Conservation (phyloP, 306 rosid genomes). For the Prunus dulcis region DNA sequence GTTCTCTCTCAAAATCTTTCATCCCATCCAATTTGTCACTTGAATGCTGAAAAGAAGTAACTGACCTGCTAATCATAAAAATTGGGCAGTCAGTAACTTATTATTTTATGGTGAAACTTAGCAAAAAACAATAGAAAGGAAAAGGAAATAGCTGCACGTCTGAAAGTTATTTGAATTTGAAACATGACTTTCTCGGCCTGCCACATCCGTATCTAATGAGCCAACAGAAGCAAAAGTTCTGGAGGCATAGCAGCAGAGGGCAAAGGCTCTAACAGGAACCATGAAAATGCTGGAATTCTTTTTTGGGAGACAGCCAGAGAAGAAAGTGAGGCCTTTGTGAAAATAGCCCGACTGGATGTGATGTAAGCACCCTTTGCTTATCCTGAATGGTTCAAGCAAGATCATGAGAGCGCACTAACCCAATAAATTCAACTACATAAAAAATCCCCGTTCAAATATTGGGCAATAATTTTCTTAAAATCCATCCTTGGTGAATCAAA, state of each 20-base stretch:
- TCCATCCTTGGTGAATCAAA: background rate
- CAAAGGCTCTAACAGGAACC: constrained; percentile 30
- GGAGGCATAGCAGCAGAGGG: constrained; percentile 18
- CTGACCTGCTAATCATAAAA: constrained; percentile 22
- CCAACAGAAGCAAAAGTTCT: constrained; percentile 39
- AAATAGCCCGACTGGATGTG: constrained; percentile 31
- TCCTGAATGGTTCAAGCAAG: constrained; percentile 34
- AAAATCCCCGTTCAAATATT: background rate
- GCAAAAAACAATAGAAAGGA: background rate
- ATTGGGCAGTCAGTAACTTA: background rate
- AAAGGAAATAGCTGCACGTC: constrained; percentile 37
- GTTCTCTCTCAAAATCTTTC: constrained; percentile 48
- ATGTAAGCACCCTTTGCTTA: constrained; percentile 29
- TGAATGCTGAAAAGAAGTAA: constrained; percentile 24
- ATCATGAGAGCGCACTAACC: background rate
- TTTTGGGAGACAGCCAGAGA: constrained; percentile 37
- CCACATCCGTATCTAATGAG: constrained; percentile 31
- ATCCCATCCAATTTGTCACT: constrained; percentile 23
- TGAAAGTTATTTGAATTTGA: constrained; percentile 4
- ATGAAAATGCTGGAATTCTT: constrained; percentile 29
- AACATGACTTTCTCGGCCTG: constrained; percentile 13
- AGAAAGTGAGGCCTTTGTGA: constrained; percentile 31
- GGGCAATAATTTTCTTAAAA: background rate
- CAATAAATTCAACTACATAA: background rate
- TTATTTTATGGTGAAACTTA: background rate